Evolutionary conservation across 176 grass and related monocot species (phyloP).

Genomic region (Panicum miliaceum): DNA sequence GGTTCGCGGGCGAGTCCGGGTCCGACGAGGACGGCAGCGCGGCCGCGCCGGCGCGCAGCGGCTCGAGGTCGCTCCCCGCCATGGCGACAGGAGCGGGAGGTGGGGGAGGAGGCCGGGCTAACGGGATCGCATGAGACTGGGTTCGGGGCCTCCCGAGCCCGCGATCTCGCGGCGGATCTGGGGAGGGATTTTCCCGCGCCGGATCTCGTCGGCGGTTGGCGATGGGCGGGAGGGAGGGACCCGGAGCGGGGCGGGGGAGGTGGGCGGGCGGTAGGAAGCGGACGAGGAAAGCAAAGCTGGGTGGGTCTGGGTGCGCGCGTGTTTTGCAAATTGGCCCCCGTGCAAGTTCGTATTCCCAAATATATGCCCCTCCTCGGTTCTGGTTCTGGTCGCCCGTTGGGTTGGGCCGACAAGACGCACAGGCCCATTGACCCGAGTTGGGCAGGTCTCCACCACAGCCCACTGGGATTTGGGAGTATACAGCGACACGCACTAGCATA

Average conservation of each 20-base stretch:
- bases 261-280: conserved; percentile 20
- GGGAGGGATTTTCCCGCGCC: conserved; percentile 1
- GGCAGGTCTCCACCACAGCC: conserved; percentile 7
- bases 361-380: background rate
- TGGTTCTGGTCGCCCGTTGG: background rate
- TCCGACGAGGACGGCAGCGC: conserved; percentile 49
- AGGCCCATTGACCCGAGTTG: conserved; percentile 3
- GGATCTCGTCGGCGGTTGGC: conserved; percentile 57
- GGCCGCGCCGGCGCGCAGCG: conserved; percentile 41
- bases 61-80: conserved; percentile 68
- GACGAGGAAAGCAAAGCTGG: conserved; percentile 11
- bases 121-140: conserved; percentile 40
- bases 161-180: conserved; percentile 35
- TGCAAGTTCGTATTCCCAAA: background rate
- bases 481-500: background rate
- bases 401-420: background rate
- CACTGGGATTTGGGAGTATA: background rate
- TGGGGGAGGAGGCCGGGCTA: background rate
- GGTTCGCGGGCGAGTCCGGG: conserved; percentile 45
- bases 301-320: conserved; percentile 5
- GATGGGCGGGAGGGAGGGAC: conserved; percentile 26
- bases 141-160: background rate
- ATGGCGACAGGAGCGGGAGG: conserved; percentile 37
- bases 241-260: conserved; percentile 3
- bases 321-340: conserved; percentile 24